Conservation (phyloP, 2,329 filamentous ascomycete genomes). For the Rutstroemia sp. region DNA sequence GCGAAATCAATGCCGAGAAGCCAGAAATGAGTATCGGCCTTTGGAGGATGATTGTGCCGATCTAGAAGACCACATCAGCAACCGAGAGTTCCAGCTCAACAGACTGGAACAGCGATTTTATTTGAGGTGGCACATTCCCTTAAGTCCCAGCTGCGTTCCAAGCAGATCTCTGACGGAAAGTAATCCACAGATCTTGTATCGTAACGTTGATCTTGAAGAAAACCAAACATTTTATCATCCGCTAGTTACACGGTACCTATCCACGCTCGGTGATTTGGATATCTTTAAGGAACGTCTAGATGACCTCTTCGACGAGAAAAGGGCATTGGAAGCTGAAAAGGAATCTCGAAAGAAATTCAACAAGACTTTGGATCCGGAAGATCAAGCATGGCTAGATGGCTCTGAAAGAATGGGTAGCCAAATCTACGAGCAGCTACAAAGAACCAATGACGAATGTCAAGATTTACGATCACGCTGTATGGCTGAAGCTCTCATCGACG, state of each 20-base stretch:
- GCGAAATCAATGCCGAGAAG: slow-evolving; percentile 8
- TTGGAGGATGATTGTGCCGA: slow-evolving; percentile 17
- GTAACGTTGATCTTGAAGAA: neutral
- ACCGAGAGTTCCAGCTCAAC: slow-evolving; percentile 11
- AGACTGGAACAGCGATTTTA: slow-evolving; percentile 12
- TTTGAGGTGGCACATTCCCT: neutral
- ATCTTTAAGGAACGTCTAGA: slow-evolving; percentile 16
- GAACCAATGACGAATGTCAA: slow-evolving; percentile 7
- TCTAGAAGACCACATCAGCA: slow-evolving; percentile 15
- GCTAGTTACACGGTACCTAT: slow-evolving; percentile 11
- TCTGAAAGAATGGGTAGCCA: slow-evolving; percentile 2
- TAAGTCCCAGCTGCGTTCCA: neutral
- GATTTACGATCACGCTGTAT: slow-evolving; percentile 14
- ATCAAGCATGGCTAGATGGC: slow-evolving; percentile 16
- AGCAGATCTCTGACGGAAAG: neutral
- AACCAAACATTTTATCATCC: slow-evolving; percentile 11
- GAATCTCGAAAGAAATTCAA: slow-evolving; percentile 4
- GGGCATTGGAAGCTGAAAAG: slow-evolving; percentile 9
- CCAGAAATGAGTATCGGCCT: slow-evolving; percentile 17
- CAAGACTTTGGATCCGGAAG: slow-evolving; percentile 8
- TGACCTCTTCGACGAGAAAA: slow-evolving; percentile 12
- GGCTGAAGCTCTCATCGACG: slow-evolving; percentile 16
- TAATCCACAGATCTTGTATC: neutral
- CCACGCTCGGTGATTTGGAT: slow-evolving; percentile 17
- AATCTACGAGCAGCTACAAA: slow-evolving; percentile 10